phyloP scores from a whole-genome alignment of 2,329 filamentous ascomycete genomes.

The Fusarium dimerum region DNA sequence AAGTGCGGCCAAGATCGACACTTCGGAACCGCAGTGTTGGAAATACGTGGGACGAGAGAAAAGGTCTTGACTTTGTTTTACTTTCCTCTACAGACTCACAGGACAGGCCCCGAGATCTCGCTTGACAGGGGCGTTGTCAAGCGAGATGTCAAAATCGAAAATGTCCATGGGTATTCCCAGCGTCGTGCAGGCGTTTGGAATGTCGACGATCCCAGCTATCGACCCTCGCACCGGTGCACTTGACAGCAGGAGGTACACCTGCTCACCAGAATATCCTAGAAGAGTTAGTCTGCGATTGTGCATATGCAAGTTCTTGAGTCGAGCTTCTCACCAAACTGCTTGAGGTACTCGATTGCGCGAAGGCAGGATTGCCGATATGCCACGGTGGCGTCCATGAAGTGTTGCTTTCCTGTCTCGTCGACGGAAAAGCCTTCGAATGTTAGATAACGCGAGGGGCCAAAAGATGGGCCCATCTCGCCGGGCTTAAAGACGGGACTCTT shows the following conservation, averaged over 20 bases:
- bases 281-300: background rate
- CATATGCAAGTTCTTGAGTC: background rate
- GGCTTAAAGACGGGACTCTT: conserved; percentile 87
- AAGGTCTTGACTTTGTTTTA: too few relatives aligned
- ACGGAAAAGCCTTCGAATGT: conserved; percentile 76
- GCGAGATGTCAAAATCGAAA: conserved; percentile 89
- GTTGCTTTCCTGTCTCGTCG: conserved; percentile 84
- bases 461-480: conserved; percentile 48
- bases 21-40: background rate
- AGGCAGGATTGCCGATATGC: conserved; percentile 83
- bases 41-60: background rate
- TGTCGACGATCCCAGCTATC: conserved; percentile 85
- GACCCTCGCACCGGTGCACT: conserved; percentile 88
- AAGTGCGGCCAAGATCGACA: background rate
- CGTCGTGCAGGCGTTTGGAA: conserved; percentile 89
- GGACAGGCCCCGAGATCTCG: conserved; percentile 30
- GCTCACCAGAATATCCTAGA: conserved; percentile 61
- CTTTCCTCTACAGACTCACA: conserved; percentile 6
- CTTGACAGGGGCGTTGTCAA: conserved; percentile 51
- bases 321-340: conserved; percentile 32
- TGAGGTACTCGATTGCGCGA: conserved; percentile 43
- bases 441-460: conserved; percentile 23
- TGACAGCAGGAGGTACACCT: conserved; percentile 82
- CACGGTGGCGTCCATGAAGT: conserved; percentile 83
- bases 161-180: conserved; percentile 89